phyloP scores from a whole-genome alignment of 768 basidiomycete species.

The Hygrocybe coccinea region DNA sequence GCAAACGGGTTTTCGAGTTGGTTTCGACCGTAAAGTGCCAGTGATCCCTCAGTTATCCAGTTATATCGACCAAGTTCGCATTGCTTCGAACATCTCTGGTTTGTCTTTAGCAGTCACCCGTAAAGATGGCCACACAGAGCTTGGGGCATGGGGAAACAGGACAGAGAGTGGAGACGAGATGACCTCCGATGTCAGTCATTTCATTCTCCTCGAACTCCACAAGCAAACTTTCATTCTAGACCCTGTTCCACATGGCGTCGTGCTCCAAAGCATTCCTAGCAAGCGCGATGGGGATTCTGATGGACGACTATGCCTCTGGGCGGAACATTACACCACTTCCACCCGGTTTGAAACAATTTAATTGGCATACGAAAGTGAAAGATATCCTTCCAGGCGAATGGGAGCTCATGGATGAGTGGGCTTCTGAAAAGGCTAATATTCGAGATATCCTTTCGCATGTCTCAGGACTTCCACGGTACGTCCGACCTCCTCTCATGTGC shows the following conservation, averaged over 20 bases:
- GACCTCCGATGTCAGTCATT: conserved; percentile 29
- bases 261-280: conserved; percentile 39
- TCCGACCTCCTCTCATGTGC: not conserved
- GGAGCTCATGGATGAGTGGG: conserved; percentile 40
- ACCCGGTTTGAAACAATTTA: conserved; percentile 22
- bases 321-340: conserved; percentile 35
- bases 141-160: conserved; percentile 31
- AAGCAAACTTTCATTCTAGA: conserved; percentile 20
- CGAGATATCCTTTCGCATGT: conserved; percentile 35
- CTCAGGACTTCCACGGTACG: conserved; percentile 33
- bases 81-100: conserved; percentile 23
- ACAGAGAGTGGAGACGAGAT: conserved; percentile 32
- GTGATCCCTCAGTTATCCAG: too few species aligned
- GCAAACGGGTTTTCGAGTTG: too few species aligned
- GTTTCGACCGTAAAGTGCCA: too few species aligned
- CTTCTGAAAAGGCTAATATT: conserved; percentile 31
- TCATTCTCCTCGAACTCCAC: not conserved
- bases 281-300: conserved; percentile 37
- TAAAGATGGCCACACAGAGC: conserved; percentile 24
- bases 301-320: conserved; percentile 36
- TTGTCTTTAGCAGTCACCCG: conserved; percentile 27
- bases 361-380: conserved; percentile 34
- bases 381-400: conserved; percentile 39
- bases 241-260: conserved; percentile 35
- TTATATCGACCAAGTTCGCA: not conserved